A percentile compares a stretch with the other conserved stretches of the same genome.
Evolutionary conservation across 805 yeast genomes (phyloP).

Genomic region (Lipomyces oligophaga): DNA sequence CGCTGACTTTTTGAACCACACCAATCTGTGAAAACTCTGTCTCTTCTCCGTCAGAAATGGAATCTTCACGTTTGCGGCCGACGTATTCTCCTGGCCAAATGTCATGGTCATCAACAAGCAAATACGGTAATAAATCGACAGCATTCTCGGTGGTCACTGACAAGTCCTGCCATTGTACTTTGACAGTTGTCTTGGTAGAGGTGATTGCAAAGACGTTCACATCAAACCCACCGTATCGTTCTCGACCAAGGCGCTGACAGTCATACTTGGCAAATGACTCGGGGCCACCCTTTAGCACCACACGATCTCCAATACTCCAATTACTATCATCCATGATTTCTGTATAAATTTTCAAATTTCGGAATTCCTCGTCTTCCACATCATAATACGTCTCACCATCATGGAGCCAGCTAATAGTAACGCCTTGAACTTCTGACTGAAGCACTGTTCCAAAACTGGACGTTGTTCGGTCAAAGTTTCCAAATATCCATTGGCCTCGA

Average conservation of each 20-base stretch:
- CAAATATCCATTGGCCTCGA: constrained; percentile 23
- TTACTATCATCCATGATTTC: constrained; percentile 21
- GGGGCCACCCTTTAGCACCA: constrained; percentile 12
- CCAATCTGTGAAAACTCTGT: constrained; percentile 23
- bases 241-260: constrained; percentile 14
- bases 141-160: constrained; percentile 10
- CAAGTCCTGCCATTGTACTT: constrained; percentile 25
- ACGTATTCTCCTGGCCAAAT: constrained; percentile 28
- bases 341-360: constrained; percentile 7
- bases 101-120: constrained; percentile 26
- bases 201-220: constrained; percentile 20
- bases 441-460: constrained; percentile 15
- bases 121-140: constrained; percentile 18
- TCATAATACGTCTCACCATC: constrained; percentile 12
- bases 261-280: constrained; percentile 11
- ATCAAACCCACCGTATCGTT: constrained; percentile 25
- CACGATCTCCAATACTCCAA: constrained; percentile 29
- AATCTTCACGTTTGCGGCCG: constrained; percentile 8
- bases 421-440: constrained; percentile 12
- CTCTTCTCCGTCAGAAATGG: constrained; percentile 6
- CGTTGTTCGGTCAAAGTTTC: constrained; percentile 9
- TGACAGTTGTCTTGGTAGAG: constrained; percentile 16
- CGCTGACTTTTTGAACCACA: constrained; percentile 22
- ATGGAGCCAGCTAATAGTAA: constrained; percentile 23
- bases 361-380: constrained; percentile 9